Conservation (phyloP, 129 eudicot species). For the Saussurea involucrata region DNA sequence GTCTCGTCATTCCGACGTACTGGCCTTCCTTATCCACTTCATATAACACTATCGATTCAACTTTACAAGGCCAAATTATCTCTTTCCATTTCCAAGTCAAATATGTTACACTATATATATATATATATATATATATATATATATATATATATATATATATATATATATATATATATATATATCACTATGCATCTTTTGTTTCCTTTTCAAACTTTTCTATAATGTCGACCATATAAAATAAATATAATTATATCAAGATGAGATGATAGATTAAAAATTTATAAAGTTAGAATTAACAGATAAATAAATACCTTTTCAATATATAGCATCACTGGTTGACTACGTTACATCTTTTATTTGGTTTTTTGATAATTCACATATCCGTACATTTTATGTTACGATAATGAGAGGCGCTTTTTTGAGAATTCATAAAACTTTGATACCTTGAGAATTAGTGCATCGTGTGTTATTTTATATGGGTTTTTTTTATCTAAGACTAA, state of each 20-base stretch:
- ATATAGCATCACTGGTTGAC: neutral
- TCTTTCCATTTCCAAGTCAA: conserved; percentile 26
- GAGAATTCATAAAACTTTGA: no score
- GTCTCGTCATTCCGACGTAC: conserved; percentile 26
- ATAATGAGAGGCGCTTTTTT: no score
- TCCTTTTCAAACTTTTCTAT: neutral
- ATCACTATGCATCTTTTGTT: neutral
- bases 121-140: no score
- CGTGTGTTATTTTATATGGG: no score
- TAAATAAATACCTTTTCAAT: neutral
- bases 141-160: no score
- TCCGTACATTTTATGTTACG: neutral
- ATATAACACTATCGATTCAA: conserved; percentile 26
- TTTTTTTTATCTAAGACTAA: no score
- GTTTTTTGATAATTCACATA: neutral
- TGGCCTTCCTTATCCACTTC: conserved; percentile 29
- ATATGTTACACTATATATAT: conserved; percentile 3
- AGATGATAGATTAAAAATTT: neutral
- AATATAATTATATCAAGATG: neutral
- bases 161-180: no score
- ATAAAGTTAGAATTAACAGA: neutral
- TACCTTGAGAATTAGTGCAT: no score
- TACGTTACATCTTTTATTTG: neutral
- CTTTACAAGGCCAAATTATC: conserved; percentile 19
- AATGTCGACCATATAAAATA: neutral